Evolutionary conservation across 805 yeast species (phyloP).

Genomic region (Debaryomyces hansenii): DNA sequence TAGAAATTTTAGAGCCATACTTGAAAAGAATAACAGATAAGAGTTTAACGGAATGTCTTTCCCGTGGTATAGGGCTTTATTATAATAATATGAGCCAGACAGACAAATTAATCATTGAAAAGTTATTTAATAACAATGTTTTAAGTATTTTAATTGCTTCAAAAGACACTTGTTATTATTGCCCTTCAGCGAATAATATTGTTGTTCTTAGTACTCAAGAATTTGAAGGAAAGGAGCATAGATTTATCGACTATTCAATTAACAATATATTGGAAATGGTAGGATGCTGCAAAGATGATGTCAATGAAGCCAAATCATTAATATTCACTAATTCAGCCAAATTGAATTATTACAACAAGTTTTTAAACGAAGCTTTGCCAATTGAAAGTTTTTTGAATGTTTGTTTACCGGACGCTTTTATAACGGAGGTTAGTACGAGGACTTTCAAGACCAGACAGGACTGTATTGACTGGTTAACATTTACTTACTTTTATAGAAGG

Average conservation of each 20-base stretch:
- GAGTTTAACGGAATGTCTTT: conserved; percentile 42
- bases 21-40: conserved; percentile 48
- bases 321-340: conserved; percentile 58
- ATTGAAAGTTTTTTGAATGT: conserved; percentile 72
- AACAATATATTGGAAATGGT: conserved; percentile 67
- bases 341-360: conserved; percentile 65
- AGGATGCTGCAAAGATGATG: conserved; percentile 41
- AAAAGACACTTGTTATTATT: conserved; percentile 50
- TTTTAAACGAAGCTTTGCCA: conserved; percentile 74
- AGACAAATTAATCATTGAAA: conserved; percentile 59
- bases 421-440: conserved; percentile 70
- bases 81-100: conserved; percentile 54
- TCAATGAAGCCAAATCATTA: conserved; percentile 34
- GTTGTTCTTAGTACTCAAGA: conserved; percentile 69
- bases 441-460: conserved; percentile 71
- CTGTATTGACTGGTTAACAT: conserved; percentile 89
- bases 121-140: conserved; percentile 49
- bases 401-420: conserved; percentile 62
- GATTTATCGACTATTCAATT: conserved; percentile 67
- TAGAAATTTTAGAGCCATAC: conserved; percentile 38
- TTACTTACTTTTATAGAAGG: conserved; percentile 78
- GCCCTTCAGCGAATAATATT: conserved; percentile 56
- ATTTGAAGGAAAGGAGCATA: conserved; percentile 72
- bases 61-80: conserved; percentile 63
- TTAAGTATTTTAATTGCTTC: conserved; percentile 62